These are phyloP conservation scores for Hanseniaspora uvarum DNA, from an alignment of 1,139 yeast species.

Conservation along the genomic window DNA sequence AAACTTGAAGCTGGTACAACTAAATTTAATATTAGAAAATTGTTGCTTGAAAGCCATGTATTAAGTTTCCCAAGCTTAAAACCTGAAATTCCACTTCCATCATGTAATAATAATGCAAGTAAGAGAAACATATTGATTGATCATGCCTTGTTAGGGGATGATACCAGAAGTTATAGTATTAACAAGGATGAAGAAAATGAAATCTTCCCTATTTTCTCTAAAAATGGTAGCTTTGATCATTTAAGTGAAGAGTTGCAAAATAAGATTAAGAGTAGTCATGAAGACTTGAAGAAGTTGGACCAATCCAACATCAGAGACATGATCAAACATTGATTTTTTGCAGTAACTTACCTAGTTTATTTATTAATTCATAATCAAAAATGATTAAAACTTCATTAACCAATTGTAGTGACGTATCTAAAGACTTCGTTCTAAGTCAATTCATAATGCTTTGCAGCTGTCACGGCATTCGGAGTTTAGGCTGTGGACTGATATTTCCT, in stretches of 20 bases:
- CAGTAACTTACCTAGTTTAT: too few species aligned
- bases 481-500: neutral
- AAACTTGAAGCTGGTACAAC: neutral
- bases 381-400: too few species aligned
- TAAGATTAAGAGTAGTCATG: conserved; percentile 7
- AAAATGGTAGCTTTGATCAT: neutral
- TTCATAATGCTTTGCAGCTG: neutral
- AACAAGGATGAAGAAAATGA: conserved; percentile 11
- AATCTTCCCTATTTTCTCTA: conserved; percentile 10
- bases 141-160: conserved; percentile 8
- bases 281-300: conserved; percentile 11
- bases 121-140: conserved; percentile 15
- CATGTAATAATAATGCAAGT: neutral
- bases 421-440: neutral
- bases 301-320: conserved; percentile 10
- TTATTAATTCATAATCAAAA: too few species aligned
- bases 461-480: neutral
- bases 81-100: neutral
- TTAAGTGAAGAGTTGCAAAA: neutral
- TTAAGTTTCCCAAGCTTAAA: neutral
- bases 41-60: conserved; percentile 4
- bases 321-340: conserved; percentile 8
- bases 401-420: too few species aligned
- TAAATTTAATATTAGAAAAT: conserved; percentile 11
- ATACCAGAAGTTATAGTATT: conserved; percentile 5